Conservation (phyloP, 2,329 filamentous ascomycete species). For the Colletotrichum sp. region DNA sequence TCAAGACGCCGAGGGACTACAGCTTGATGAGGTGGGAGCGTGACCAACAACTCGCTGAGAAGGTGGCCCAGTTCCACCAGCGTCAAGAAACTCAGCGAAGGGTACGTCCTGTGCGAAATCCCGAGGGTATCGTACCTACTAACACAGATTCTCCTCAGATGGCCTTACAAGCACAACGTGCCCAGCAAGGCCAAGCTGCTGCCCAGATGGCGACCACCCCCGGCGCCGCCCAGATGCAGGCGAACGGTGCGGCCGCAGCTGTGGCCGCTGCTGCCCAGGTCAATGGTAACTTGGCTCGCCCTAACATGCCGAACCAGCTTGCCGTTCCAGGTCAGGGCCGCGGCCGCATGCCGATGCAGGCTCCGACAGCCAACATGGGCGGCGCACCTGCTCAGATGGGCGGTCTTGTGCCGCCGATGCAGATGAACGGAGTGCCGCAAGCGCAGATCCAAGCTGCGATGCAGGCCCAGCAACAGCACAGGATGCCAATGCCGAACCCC, state of each 20-base stretch:
- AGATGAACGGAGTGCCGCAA: constrained; percentile 70
- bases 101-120: constrained; percentile 43
- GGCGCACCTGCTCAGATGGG: constrained; percentile 53
- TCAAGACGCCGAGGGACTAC: constrained; percentile 87
- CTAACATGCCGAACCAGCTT: constrained; percentile 48
- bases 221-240: constrained; percentile 26
- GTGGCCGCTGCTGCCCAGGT: constrained; percentile 10
- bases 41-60: constrained; percentile 70
- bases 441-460: constrained; percentile 69
- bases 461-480: constrained; percentile 51
- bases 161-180: constrained; percentile 51
- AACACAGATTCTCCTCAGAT: constrained; percentile 31
- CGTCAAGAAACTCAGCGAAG: constrained; percentile 65
- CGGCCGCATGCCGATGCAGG: constrained; percentile 59
- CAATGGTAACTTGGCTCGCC: constrained; percentile 37
- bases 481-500: constrained; percentile 59
- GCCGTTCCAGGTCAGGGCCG: constrained; percentile 50
- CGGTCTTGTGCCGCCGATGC: constrained; percentile 57
- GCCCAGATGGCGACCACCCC: constrained; percentile 49
- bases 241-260: constrained; percentile 25
- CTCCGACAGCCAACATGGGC: constrained; percentile 55
- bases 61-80: constrained; percentile 58
- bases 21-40: constrained; percentile 87
- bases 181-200: constrained; percentile 41
- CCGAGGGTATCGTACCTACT: neutral